A percentile compares a stretch with the other conserved stretches of the same genome.
Conservation (phyloP, 1,139 yeast genomes). For the Yamadazyma jaroonii region DNA sequence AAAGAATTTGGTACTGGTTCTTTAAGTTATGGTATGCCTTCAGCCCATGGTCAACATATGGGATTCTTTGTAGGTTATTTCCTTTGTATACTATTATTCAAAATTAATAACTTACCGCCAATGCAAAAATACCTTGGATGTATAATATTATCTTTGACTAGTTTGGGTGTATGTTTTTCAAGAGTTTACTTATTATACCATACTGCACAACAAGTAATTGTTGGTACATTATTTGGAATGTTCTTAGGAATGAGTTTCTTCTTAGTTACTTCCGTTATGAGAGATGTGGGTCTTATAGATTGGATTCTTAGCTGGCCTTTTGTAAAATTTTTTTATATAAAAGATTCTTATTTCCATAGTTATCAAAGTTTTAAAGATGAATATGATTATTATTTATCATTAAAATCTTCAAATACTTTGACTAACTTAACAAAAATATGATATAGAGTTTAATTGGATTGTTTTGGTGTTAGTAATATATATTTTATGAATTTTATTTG, state of each 20-base stretch:
- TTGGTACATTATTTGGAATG: constrained; percentile 67
- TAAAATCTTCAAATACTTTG: constrained; percentile 9
- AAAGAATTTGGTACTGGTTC: constrained; percentile 47
- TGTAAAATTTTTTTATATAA: constrained; percentile 45
- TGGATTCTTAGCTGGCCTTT: constrained; percentile 54
- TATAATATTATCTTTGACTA: constrained; percentile 21
- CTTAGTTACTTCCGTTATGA: constrained; percentile 43
- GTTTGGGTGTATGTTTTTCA: constrained; percentile 62
- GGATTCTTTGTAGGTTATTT: constrained; percentile 76
- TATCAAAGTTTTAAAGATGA: constrained; percentile 41
- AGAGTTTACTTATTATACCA: constrained; percentile 82
- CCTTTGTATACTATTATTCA: constrained; percentile 37
- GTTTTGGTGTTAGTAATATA: not conserved
- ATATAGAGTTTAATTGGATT: not conserved
- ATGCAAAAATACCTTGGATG: constrained; percentile 23
- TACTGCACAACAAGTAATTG: constrained; percentile 64
- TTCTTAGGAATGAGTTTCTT: constrained; percentile 60
- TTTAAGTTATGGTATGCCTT: constrained; percentile 90
- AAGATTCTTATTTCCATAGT: constrained; percentile 53
- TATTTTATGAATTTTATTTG: not conserved
- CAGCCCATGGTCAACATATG: constrained; percentile 96
- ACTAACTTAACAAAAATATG: constrained; percentile 3
- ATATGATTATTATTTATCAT: constrained; percentile 19
- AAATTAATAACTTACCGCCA: constrained; percentile 21
- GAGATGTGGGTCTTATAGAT: constrained; percentile 62